Evolutionary conservation across 2,329 filamentous ascomycete genomes (phyloP), one percentile per base, ranked within the genome.

Genomic region (Aspergillus sp.): DNA sequence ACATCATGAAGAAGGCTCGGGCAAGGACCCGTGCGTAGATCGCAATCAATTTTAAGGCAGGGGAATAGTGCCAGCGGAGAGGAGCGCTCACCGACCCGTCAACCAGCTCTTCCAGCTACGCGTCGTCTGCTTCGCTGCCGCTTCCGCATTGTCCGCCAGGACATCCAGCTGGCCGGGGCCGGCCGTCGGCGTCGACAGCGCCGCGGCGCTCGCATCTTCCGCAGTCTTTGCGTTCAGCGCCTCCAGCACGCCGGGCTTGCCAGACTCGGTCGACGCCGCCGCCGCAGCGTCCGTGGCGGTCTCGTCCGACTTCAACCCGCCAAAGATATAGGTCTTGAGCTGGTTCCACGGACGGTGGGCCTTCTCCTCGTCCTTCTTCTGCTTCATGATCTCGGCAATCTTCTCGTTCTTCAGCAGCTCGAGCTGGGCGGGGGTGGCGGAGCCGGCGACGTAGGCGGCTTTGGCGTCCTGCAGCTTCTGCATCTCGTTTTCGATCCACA

Each of bases 401-500:
- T 72, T 69, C 54, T 77, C 75, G 51, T 76, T 73, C 57, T 72
- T 68, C 22, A 77, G 50, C 19, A 79, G 54, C 55, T 77, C 68
- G 45, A 78, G 51, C 52, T 76, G 72, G 52, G 76, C 72, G 20
- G 65, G 30, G 7, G 68, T 72, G 4, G 75, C 70, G 16, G 65
- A 66, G 35, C 75, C 73, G 24, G 64, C 62, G 35, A 73, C 64
- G 50, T 69, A 72, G n/a, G 75, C 74, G 43, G 66, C 58, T 43
- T 70, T 67, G n/a, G 75, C 75, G 14, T 73, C 65, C 36, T 73
- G 66, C n/a, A 77, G 65, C 20, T 62, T 65, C 57, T 71, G 65
- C 47, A 76, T 53, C 60, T 77, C 73, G 45, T 65, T 68, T 62
- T 84, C 79, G 56, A 84, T 78, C 76, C 79, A 88, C 56, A 86